These are phyloP conservation scores for Emergomyces africanus DNA, from an alignment of 2,329 filamentous ascomycete genomes.

Conservation along the genomic window DNA sequence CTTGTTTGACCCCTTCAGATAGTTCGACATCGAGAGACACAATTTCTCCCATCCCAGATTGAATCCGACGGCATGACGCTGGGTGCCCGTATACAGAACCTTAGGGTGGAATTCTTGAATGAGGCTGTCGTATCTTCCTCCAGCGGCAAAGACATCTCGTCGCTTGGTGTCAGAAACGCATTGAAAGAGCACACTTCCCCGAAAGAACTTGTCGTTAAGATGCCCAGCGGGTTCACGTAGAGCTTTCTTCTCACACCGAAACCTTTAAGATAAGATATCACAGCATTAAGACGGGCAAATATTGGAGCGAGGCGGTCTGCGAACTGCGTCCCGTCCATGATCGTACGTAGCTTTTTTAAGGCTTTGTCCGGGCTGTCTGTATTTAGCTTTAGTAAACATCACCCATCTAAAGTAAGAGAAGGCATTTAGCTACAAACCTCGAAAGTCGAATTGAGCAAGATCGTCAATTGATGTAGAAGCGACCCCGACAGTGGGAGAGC, in stretches of 20 bases:
- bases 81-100: slow-evolving; percentile 47
- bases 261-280: slow-evolving; percentile 62
- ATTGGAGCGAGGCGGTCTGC: slow-evolving; percentile 40
- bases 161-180: slow-evolving; percentile 78
- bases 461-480: slow-evolving; percentile 86
- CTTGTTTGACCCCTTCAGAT: slow-evolving; percentile 36
- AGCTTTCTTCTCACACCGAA: slow-evolving; percentile 66
- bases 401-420: slow-evolving; percentile 14
- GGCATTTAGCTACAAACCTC: slow-evolving; percentile 38
- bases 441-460: slow-evolving; percentile 79
- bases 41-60: slow-evolving; percentile 81
- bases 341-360: slow-evolving; percentile 47
- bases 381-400: slow-evolving; percentile 41
- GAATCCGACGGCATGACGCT: slow-evolving; percentile 79
- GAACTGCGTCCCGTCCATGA: slow-evolving; percentile 43
- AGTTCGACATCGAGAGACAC: slow-evolving; percentile 46
- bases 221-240: slow-evolving; percentile 73
- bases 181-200: slow-evolving; percentile 75
- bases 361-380: slow-evolving; percentile 59
- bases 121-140: slow-evolving; percentile 81
- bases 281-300: slow-evolving; percentile 66
- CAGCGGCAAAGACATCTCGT: slow-evolving; percentile 76
- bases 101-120: slow-evolving; percentile 73
- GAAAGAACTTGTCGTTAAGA: slow-evolving; percentile 84
- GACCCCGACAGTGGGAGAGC: slow-evolving; percentile 67